Evolutionary conservation across 306 rosid species (phyloP).

Genomic region (Inga leiocalycina): DNA sequence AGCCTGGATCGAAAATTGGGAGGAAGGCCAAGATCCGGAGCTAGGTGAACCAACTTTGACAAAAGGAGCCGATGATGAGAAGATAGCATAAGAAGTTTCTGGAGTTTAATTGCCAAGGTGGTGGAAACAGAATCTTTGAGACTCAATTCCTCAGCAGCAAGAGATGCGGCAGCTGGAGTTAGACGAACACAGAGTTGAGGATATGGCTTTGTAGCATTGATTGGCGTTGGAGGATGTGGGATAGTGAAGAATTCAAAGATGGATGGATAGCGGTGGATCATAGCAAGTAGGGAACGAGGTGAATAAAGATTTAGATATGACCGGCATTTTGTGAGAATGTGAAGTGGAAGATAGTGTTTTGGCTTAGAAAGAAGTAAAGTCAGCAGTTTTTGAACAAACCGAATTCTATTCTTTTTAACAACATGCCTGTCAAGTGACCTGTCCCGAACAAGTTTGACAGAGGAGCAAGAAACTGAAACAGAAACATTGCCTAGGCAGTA

Average conservation of each 20-base stretch:
- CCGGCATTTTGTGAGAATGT: constrained; percentile 76
- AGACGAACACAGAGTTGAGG: constrained; percentile 87
- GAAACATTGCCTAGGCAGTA: constrained; percentile 17
- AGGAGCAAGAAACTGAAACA: constrained; percentile 56
- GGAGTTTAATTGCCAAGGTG: constrained; percentile 77
- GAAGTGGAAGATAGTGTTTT: constrained; percentile 74
- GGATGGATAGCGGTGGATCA: constrained; percentile 87
- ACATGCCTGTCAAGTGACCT: constrained; percentile 69
- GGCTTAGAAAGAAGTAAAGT: constrained; percentile 88
- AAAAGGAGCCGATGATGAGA: constrained; percentile 67
- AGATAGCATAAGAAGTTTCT: constrained; percentile 89
- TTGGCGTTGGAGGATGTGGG: constrained; percentile 70
- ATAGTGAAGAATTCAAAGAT: constrained; percentile 69
- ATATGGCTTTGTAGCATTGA: constrained; percentile 71
- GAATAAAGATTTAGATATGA: constrained; percentile 64
- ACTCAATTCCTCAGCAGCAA: constrained; percentile 66
- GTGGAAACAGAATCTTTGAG: constrained; percentile 57
- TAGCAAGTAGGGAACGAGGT: constrained; percentile 70
- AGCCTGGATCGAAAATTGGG: constrained; percentile 81
- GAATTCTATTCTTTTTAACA: constrained; percentile 62
- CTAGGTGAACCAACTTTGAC: constrained; percentile 87
- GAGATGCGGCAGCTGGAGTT: constrained; percentile 83
- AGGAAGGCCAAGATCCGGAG: constrained; percentile 88
- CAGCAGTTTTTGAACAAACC: constrained; percentile 85
- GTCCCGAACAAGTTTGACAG: constrained; percentile 72